Base-by-base conservation (phyloP, 179 eudicot species). In the Amaranthus tricolor region DNA sequence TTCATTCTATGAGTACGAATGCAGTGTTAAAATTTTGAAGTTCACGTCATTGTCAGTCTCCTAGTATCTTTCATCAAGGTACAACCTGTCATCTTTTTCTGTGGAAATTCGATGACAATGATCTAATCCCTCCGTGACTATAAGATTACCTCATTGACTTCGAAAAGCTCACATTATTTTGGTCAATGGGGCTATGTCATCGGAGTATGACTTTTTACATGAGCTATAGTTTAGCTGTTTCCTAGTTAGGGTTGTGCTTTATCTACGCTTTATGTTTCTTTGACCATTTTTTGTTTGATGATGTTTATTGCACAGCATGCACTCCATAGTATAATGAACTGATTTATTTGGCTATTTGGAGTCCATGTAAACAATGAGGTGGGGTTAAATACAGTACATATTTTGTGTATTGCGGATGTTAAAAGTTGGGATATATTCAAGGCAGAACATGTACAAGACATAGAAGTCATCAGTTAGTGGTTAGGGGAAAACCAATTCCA, bases 401-500 rank as follows among this genome's bases (percentile, higher is more conserved):
- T 47, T 67, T 44, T 44, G 77, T 52, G 47, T 2, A 13, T 7
- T 14, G 50, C 5, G 9, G 52, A 16, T 55, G 20, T 14, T 31
- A 55, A 21, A 55, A 55, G 16, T 16, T 55, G 12, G 57, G 54
- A 43, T 17, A 54, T 68, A 31, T 12, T 51, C 65, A 70, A 64
- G 14, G 45, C 31, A 60, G 62, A 70, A 55, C 66, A 17, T 67
- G 71, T 45, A 45, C 40, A 69, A 44, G 70, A 17, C 58, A 68
- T 60, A 65, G 19, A 57, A 70, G 43, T 54, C 0, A 51, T 81
- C 59, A 86, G n/a, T 64, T 74, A 50, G 77, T 75, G 68, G 92
- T 82, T 62, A 89, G 24, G 1, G 98, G 94, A 55, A 86, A 90
- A 47, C 97, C 98, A 55, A 90, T 90, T 24, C 97, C 97, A 63